These are phyloP conservation scores for Breviolum minutum DNA, from an alignment of 73 alveolate genomes.

Conservation along the genomic window DNA sequence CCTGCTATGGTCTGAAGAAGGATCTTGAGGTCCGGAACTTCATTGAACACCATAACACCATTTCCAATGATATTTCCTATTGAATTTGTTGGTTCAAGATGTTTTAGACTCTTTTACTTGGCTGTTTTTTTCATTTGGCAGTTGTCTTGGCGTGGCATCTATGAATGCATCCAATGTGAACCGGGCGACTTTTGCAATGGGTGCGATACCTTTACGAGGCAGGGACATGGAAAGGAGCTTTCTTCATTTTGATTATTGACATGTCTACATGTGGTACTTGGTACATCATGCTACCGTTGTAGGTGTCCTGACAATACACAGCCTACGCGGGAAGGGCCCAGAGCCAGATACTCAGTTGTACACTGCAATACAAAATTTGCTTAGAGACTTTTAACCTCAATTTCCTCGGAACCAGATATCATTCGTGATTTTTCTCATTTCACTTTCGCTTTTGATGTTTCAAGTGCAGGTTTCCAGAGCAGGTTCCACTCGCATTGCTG, in stretches of 20 bases:
- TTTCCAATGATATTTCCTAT: not conserved
- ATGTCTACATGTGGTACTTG: not conserved
- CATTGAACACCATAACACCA: not conserved
- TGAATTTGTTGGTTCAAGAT: not conserved
- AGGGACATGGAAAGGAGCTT: not conserved
- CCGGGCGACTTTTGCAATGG: slow-evolving; percentile 87
- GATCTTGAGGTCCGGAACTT: slow-evolving; percentile 38
- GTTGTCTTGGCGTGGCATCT: slow-evolving; percentile 93
- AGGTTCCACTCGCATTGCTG: slow-evolving; percentile 85
- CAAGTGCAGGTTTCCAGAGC: slow-evolving; percentile 54
- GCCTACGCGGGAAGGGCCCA: slow-evolving; percentile 69
- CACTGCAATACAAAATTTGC: no score
- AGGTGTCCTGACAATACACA: slow-evolving; percentile 94
- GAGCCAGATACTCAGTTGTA: slow-evolving; percentile 1
- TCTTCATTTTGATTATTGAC: not conserved
- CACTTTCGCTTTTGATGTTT: no score
- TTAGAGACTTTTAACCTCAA: not conserved
- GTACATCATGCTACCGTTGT: not conserved
- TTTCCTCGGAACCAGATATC: no score
- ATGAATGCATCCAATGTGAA: slow-evolving; percentile 89
- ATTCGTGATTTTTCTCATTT: no score
- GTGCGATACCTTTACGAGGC: slow-evolving; percentile 68
- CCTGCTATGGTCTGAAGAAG: slow-evolving; percentile 84
- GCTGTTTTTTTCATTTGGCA: not conserved
- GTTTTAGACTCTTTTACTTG: not conserved